Evolutionary conservation across 2,329 filamentous ascomycete species (phyloP).

Genomic region (Fusarium sp.): DNA sequence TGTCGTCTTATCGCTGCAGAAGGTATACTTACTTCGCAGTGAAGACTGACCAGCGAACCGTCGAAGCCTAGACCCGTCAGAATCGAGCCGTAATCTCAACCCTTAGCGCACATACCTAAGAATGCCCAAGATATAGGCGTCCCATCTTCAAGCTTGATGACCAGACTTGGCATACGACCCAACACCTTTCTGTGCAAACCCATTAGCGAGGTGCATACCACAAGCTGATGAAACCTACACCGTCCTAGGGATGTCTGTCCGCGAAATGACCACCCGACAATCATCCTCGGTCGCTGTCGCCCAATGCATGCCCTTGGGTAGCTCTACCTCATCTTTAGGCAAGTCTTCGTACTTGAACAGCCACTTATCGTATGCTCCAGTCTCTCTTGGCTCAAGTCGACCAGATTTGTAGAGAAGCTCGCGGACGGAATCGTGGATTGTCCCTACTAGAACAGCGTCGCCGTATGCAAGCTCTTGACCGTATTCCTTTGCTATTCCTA

Average conservation of each 20-base stretch:
- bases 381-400: constrained; percentile 45
- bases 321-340: constrained; percentile 48
- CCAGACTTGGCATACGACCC: constrained; percentile 59
- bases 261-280: constrained; percentile 64
- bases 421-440: constrained; percentile 49
- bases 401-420: constrained; percentile 43
- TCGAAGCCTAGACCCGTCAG: constrained; percentile 61
- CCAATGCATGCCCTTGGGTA: constrained; percentile 67
- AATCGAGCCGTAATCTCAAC: background rate
- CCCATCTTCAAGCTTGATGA: constrained; percentile 59
- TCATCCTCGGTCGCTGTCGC: constrained; percentile 63
- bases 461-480: constrained; percentile 33
- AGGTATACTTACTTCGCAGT: constrained; percentile 62
- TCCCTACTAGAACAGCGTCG: constrained; percentile 53
- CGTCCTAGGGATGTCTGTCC: constrained; percentile 68
- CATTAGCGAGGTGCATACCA: background rate
- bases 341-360: constrained; percentile 63
- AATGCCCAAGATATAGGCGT: constrained; percentile 74
- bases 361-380: constrained; percentile 65
- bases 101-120: constrained; percentile 51
- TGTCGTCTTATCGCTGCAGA: rapidly evolving
- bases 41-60: constrained; percentile 69
- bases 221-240: constrained; percentile 50
- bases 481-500: constrained; percentile 45
- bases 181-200: constrained; percentile 54